Percentiles rank a stretch among this genome's conserved stretches.
Conservation (phyloP, 176 grass and related monocot species). For the Ananas comosus region DNA sequence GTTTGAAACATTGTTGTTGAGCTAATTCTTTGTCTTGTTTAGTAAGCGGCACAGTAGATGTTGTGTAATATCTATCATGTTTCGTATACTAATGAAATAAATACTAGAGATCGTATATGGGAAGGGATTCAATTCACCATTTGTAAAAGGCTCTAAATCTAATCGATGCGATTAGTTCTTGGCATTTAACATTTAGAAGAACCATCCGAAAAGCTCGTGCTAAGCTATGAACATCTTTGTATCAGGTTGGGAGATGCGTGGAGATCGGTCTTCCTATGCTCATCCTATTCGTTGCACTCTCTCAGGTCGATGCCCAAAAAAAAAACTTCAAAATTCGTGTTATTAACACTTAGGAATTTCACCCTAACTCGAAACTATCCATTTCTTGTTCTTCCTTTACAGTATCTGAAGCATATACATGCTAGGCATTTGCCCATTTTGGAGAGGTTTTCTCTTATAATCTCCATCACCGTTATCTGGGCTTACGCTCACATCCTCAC, state of each 20-base stretch:
- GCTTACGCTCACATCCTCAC: constrained; percentile 84
- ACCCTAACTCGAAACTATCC: neutral
- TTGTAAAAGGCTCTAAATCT: neutral
- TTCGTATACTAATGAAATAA: too few species aligned
- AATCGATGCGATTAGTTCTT: constrained; percentile 1
- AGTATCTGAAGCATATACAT: constrained; percentile 78
- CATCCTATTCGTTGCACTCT: constrained; percentile 63
- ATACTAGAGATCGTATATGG: too few species aligned
- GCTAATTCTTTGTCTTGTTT: too few species aligned
- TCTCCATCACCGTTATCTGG: constrained; percentile 72
- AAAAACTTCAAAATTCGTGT: neutral
- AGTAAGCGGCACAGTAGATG: too few species aligned
- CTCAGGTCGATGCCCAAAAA: constrained; percentile 41
- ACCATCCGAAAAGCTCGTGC: neutral
- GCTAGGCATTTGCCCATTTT: constrained; percentile 48
- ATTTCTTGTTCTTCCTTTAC: neutral
- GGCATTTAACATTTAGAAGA: constrained; percentile 9
- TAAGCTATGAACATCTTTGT: neutral
- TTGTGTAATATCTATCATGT: too few species aligned
- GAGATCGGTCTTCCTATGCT: constrained; percentile 87
- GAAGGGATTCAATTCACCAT: too few species aligned
- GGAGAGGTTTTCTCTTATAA: constrained; percentile 78
- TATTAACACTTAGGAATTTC: neutral
- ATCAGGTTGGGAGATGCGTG: constrained; percentile 87
- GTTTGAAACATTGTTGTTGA: too few species aligned